Conservation (phyloP, 495 filamentous ascomycete genomes). For the Articulospora tetracladia region DNA sequence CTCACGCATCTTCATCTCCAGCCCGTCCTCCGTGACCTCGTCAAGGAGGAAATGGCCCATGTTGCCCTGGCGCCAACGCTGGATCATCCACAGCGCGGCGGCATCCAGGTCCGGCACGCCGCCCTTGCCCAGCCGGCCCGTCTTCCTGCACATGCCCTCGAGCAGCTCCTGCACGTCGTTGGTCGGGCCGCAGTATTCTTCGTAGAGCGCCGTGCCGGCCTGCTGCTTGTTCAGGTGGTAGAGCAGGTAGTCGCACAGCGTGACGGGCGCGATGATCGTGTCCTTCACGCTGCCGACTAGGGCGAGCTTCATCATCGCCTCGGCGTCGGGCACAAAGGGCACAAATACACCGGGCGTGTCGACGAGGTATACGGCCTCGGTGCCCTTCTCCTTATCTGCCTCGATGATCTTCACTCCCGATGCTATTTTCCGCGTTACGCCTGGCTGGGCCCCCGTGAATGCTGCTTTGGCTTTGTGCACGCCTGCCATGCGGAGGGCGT, state of each 20-base stretch:
- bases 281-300: conserved; percentile 91
- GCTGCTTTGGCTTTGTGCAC: conserved; percentile 66
- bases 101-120: conserved; percentile 67
- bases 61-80: conserved; percentile 75
- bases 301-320: conserved; percentile 89
- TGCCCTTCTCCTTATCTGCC: conserved; percentile 26
- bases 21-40: conserved; percentile 58
- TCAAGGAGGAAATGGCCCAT: conserved; percentile 80
- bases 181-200: conserved; percentile 64
- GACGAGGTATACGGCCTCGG: conserved; percentile 40
- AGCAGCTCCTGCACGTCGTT: conserved; percentile 76
- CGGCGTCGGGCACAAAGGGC: conserved; percentile 78
- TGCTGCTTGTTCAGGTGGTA: conserved; percentile 67
- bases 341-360: conserved; percentile 80
- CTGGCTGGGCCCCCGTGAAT: conserved; percentile 79
- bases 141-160: conserved; percentile 60
- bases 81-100: conserved; percentile 78
- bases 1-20: conserved; percentile 39
- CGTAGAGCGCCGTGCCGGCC: conserved; percentile 41
- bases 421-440: conserved; percentile 81
- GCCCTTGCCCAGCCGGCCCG: conserved; percentile 73
- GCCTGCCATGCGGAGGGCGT: conserved; percentile 70
- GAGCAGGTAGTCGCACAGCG: conserved; percentile 83
- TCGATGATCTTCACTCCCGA: conserved; percentile 73
- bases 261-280: conserved; percentile 68